Conservation (phyloP, 225 moss, liverwort and hornwort species). For the Polytrichum commune region DNA sequence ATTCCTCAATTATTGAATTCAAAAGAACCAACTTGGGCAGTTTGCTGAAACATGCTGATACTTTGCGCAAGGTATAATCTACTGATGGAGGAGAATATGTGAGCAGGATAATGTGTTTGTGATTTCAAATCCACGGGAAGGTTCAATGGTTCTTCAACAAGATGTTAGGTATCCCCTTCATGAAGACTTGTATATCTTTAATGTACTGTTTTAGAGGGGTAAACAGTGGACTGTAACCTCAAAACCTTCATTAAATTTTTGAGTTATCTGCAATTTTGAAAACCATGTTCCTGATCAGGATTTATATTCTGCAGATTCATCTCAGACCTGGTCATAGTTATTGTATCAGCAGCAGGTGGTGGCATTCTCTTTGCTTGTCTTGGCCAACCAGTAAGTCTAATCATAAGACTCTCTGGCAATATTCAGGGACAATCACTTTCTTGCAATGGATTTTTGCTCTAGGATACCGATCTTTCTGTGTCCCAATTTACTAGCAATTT, state of each 20-base stretch:
- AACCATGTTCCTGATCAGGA: not conserved
- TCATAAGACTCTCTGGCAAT: not conserved
- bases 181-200: not conserved
- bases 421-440: no score
- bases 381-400: constrained; percentile 79
- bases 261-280: not conserved
- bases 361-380: constrained; percentile 90
- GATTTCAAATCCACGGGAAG: constrained; percentile 88
- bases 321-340: constrained; percentile 92
- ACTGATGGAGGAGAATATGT: no score
- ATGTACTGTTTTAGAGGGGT: no score
- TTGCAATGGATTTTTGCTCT: no score
- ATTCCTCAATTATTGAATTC: no score
- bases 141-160: constrained; percentile 97
- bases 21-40: no score
- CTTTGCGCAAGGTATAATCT: no score
- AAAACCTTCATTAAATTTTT: no score
- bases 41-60: no score
- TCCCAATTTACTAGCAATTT: not conserved
- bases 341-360: constrained; percentile 96
- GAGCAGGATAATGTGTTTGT: constrained; percentile 88
- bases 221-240: no score
- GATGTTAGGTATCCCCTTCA: constrained; percentile 57
- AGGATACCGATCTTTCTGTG: not conserved
- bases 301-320: constrained; percentile 54